phyloP scores from a whole-genome alignment of 306 rosid species.

The Acacia confusa region DNA sequence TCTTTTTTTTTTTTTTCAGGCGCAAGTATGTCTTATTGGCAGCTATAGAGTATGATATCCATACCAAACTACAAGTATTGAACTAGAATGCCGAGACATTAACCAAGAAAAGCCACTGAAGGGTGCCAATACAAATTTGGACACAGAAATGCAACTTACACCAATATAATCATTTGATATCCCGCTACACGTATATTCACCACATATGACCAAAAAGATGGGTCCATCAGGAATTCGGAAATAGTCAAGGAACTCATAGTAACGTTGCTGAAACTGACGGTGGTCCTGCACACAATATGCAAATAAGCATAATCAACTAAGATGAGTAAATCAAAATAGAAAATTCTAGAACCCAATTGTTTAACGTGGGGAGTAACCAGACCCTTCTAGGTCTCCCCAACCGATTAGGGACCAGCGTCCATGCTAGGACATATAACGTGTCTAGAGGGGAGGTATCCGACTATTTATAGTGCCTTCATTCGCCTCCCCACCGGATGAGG shows the following conservation, averaged over 20 bases:
- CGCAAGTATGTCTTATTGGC: neutral
- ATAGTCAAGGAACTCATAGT: constrained; percentile 80
- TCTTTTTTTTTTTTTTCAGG: neutral
- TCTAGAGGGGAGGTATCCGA: no score
- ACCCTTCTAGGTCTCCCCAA: no score
- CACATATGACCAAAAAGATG: constrained; percentile 70
- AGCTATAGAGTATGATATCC: neutral
- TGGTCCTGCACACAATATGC: constrained; percentile 62
- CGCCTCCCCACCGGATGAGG: neutral
- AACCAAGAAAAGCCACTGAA: constrained; percentile 7
- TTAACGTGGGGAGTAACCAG: no score
- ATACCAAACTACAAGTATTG: constrained; percentile 2
- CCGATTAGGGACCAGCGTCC: no score
- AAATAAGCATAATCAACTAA: constrained; percentile 8
- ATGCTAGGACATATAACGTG: no score
- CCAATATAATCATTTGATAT: constrained; percentile 67
- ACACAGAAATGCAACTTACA: constrained; percentile 45
- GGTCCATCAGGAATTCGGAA: constrained; percentile 82
- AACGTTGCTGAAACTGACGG: constrained; percentile 75
- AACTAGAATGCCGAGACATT: constrained; percentile 11
- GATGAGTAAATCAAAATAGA: neutral
- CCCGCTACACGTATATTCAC: constrained; percentile 68
- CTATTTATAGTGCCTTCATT: no score
- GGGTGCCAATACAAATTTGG: constrained; percentile 12
- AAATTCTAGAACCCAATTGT: no score